Base-by-base conservation (phyloP, 78 protist species). In the Trichosphaerium sp. region DNA sequence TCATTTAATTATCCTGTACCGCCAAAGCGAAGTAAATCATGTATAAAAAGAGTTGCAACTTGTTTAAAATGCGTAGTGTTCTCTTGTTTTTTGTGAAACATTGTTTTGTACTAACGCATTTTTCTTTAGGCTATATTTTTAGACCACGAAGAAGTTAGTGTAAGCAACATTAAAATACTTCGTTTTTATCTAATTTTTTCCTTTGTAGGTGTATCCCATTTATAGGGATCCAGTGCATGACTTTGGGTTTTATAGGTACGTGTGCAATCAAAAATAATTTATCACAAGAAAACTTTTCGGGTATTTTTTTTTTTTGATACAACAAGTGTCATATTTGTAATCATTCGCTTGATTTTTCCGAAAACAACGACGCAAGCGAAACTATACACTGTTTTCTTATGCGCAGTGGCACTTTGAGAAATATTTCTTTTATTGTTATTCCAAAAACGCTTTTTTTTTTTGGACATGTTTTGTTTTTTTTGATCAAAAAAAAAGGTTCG, bases 151-250 rank as follows among this genome's bases (percentile, higher is more conserved):
- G 78, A 72, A 54, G 44, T 72, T 4, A 12, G n/a, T n/a, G n/a
- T n/a, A n/a, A n/a, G n/a, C n/a, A n/a, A n/a, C n/a, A n/a, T n/a
- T n/a, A n/a, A n/a, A n/a, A n/a, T n/a, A n/a, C n/a, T n/a, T n/a
- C n/a, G n/a, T n/a, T n/a, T n/a, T n/a, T n/a, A n/a, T n/a, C n/a
- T n/a, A n/a, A n/a, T n/a, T n/a, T n/a, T n/a, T n/a, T n/a, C n/a
- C n/a, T n/a, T n/a, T n/a, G n/a, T n/a, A 25, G 32, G 26, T 72
- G 18, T 25, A 29, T 14, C 68, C 78, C 12, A 28, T 72, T 18
- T 72, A 72, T 54, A 34, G 60, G 15, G 78, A 72, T 40, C 78
- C 78, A 6, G 59, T 72, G 0, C 78, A 72, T 15, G 78, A 72
- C 57, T 72, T 72, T 31, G 78, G 78, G 6, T 71, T 71, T 61